Conservation (phyloP, 306 rosid species). For the Vigna radiata region DNA sequence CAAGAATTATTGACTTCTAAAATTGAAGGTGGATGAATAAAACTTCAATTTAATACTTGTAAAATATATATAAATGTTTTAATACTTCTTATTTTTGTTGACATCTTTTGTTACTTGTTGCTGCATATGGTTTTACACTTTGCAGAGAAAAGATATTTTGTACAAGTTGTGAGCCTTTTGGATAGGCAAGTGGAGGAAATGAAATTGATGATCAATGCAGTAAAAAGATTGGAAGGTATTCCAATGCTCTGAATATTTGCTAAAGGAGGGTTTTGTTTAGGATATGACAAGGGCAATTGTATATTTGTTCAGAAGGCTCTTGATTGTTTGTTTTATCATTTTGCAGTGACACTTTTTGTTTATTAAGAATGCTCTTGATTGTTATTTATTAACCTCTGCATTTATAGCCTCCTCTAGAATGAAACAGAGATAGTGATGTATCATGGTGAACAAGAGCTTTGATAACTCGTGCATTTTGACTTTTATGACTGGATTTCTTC, state of each 20-base stretch:
- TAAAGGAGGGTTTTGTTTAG: slow-evolving; percentile 4
- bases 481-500: slow-evolving; percentile 4
- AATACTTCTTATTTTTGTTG: neutral
- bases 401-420: slow-evolving; percentile 7
- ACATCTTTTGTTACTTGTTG: slow-evolving; percentile 27
- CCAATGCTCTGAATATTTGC: neutral
- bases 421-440: slow-evolving; percentile 8
- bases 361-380: slow-evolving; percentile 5
- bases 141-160: slow-evolving; percentile 65
- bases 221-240: slow-evolving; percentile 79
- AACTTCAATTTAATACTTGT: slow-evolving; percentile 26
- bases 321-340: slow-evolving; percentile 19
- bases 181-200: slow-evolving; percentile 78
- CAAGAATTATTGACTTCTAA: slow-evolving; percentile 69
- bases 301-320: slow-evolving; percentile 6
- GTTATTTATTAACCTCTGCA: slow-evolving; percentile 2
- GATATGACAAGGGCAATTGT: slow-evolving; percentile 3
- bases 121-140: slow-evolving; percentile 42
- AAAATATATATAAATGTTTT: slow-evolving; percentile 15
- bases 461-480: neutral
- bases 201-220: slow-evolving; percentile 76
- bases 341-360: slow-evolving; percentile 21
- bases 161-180: slow-evolving; percentile 59
- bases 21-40: slow-evolving; percentile 64
- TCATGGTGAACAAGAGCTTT: slow-evolving; percentile 6